phyloP scores from a whole-genome alignment of 1,284 basidiomycete genomes.

The Salmacisia buchloeana region DNA sequence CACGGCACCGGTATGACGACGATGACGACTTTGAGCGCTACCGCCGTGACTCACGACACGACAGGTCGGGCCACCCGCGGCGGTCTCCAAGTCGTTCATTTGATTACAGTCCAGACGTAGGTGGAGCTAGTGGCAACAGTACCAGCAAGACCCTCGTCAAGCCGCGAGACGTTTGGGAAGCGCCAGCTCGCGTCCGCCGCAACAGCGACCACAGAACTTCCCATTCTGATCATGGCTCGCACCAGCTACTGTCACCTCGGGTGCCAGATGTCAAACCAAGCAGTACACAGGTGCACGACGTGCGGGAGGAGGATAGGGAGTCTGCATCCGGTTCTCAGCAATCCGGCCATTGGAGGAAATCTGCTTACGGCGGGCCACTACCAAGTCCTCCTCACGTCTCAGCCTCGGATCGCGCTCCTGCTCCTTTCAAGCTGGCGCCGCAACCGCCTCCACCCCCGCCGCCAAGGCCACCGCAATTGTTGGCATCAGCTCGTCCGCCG shows the following conservation, averaged over 20 bases:
- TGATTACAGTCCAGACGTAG: too few relatives aligned
- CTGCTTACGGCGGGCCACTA: not conserved
- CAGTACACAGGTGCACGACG: not conserved
- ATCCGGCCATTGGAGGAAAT: not conserved
- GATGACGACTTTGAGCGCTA: not conserved
- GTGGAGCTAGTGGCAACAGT: too few relatives aligned
- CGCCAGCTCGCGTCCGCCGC: not conserved
- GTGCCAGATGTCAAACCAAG: not conserved
- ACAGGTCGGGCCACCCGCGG: too few relatives aligned
- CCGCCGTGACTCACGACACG: not conserved
- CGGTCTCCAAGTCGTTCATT: too few relatives aligned
- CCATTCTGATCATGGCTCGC: not conserved
- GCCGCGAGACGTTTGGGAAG: not conserved
- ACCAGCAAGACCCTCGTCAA: too few relatives aligned
- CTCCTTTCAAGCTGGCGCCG: not conserved
- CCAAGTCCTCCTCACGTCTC: slow-evolving; percentile 4
- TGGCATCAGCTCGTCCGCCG: too few relatives aligned
- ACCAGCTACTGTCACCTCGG: not conserved
- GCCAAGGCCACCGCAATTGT: not conserved
- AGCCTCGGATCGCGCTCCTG: not conserved
- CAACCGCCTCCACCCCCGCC: not conserved
- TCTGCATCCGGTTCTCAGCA: not conserved
- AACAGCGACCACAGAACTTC: not conserved
- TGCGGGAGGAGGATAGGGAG: not conserved
- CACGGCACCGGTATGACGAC: not conserved